These are phyloP conservation scores for Crinitomyces ghanaensis DNA, from an alignment of 805 yeast genomes.

Conservation along the genomic window DNA sequence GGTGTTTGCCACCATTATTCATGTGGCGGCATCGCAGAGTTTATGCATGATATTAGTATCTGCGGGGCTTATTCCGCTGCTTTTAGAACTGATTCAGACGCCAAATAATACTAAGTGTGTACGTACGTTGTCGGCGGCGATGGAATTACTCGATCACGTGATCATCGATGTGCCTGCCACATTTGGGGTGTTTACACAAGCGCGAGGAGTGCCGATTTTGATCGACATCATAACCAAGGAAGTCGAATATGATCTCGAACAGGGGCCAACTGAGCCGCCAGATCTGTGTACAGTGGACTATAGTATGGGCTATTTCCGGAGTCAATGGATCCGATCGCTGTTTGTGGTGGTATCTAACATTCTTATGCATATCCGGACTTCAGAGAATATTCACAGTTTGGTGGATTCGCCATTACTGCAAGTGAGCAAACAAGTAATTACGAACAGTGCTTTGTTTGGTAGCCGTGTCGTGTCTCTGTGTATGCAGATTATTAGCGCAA, in stretches of 20 bases:
- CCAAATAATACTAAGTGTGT: constrained; percentile 41
- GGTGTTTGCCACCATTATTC: constrained; percentile 46
- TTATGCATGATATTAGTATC: constrained; percentile 39
- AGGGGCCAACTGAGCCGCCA: constrained; percentile 24
- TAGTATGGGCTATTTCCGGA: constrained; percentile 17
- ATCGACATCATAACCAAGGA: constrained; percentile 53
- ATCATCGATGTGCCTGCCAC: constrained; percentile 30
- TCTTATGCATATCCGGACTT: constrained; percentile 60
- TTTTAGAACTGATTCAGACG: constrained; percentile 48
- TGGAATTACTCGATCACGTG: constrained; percentile 41
- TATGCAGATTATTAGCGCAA: constrained; percentile 51
- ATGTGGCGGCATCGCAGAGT: constrained; percentile 37
- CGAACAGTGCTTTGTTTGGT: constrained; percentile 53
- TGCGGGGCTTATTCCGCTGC: constrained; percentile 64
- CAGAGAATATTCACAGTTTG: constrained; percentile 68
- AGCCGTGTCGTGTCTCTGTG: constrained; percentile 48
- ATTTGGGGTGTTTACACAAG: constrained; percentile 50
- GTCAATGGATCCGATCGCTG: constrained; percentile 41
- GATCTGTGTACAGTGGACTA: constrained; percentile 34
- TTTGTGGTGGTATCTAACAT: constrained; percentile 54
- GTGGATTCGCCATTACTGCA: constrained; percentile 73
- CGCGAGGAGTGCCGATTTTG: constrained; percentile 53
- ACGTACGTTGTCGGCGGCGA: constrained; percentile 51
- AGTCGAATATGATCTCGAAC: constrained; percentile 43
- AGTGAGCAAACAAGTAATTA: constrained; percentile 47